Conservation (phyloP, 2,329 filamentous ascomycete species). For the Clonostachys byssicola region DNA sequence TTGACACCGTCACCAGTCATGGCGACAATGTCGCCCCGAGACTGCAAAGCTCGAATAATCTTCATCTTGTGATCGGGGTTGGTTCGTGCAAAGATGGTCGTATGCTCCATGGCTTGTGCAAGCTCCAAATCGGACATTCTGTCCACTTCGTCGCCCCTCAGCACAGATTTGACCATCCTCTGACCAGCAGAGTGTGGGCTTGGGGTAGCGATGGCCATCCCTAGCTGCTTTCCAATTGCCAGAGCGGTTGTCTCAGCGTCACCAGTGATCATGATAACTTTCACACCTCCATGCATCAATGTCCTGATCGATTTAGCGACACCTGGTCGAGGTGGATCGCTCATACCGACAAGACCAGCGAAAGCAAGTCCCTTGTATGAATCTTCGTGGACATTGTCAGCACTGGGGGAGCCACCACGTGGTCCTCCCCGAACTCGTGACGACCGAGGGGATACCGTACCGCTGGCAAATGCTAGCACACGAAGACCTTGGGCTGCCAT, state of each 20-base stretch:
- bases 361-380: constrained; percentile 82
- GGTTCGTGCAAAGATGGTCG: constrained; percentile 92
- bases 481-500: constrained; percentile 89
- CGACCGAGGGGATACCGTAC: constrained; percentile 49
- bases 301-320: constrained; percentile 86
- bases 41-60: constrained; percentile 87
- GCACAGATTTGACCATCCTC: constrained; percentile 64
- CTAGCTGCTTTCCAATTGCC: constrained; percentile 91
- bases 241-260: constrained; percentile 93
- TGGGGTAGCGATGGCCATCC: constrained; percentile 71
- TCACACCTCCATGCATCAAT: constrained; percentile 90
- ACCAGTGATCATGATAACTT: constrained; percentile 98
- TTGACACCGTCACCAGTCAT: constrained; percentile 99
- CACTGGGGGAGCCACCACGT: constrained; percentile 25
- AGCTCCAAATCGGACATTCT: constrained; percentile 83
- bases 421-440: constrained; percentile 2
- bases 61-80: constrained; percentile 98
- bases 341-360: constrained; percentile 93
- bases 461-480: constrained; percentile 91
- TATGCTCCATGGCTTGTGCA: constrained; percentile 77
- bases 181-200: constrained; percentile 49
- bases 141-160: constrained; percentile 90
- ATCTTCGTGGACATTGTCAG: constrained; percentile 47
- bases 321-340: constrained; percentile 86
- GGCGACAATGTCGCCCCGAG: constrained; percentile 91